Evolutionary conservation across 2,329 filamentous ascomycete genomes (phyloP).

Genomic region (Ophiognomonia clavigignenti-juglandacearum): DNA sequence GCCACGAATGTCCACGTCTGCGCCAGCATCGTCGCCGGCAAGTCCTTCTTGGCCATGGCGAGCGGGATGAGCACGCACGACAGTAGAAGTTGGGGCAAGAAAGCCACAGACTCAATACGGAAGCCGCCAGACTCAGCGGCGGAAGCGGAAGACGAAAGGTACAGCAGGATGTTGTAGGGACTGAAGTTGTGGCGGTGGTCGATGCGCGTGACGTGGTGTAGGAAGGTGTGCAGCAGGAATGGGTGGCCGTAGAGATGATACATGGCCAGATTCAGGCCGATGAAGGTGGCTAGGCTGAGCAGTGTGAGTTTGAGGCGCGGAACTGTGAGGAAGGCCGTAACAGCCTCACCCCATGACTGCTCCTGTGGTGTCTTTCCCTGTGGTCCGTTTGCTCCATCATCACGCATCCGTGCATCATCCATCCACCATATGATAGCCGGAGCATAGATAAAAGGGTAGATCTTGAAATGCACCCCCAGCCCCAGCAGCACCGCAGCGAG

Average conservation of each 20-base stretch:
- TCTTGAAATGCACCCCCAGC: constrained; percentile 91
- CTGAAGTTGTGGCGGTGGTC: constrained; percentile 99
- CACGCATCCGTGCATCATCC: constrained; percentile 48
- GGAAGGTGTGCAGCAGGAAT: constrained; percentile 85
- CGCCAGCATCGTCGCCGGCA: constrained; percentile 80
- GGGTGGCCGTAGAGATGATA: constrained; percentile 70
- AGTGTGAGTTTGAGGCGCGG: constrained; percentile 54
- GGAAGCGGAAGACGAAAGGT: constrained; percentile 67
- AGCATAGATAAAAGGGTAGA: constrained; percentile 96
- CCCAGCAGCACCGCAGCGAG: constrained; percentile 75
- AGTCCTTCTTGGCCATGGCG: constrained; percentile 71
- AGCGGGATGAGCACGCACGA: constrained; percentile 68
- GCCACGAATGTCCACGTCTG: constrained; percentile 97
- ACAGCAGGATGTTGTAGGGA: constrained; percentile 87
- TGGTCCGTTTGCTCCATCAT: neutral
- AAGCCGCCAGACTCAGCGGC: constrained; percentile 25
- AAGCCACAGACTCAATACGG: constrained; percentile 73
- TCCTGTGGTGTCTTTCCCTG: constrained; percentile 4
- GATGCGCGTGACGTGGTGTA: constrained; percentile 87
- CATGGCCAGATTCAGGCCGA: constrained; percentile 72
- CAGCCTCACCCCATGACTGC: constrained; percentile 19
- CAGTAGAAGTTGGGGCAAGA: constrained; percentile 80
- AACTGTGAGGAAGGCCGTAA: constrained; percentile 43
- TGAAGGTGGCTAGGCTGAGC: constrained; percentile 68
- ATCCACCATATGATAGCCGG: constrained; percentile 78